Base-by-base conservation (phyloP, 805 yeast species). In the Wickerhamomyces queroliae region DNA sequence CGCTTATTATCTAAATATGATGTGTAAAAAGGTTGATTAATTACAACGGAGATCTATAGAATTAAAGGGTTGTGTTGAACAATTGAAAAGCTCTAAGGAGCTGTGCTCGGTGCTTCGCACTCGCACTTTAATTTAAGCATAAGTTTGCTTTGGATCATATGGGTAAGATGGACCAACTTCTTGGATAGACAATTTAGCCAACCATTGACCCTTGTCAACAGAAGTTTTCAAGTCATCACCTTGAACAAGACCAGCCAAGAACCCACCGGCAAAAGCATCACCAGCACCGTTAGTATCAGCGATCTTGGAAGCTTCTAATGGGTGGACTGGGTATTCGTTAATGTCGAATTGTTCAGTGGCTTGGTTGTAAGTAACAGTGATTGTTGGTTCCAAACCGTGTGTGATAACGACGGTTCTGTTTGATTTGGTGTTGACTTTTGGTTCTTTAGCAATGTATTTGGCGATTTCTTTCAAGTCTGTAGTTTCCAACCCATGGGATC, bases 211-310 rank as follows among this genome's bases (percentile, higher is more conserved):
- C 63, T 81, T 76, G 53, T 83, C 87, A 46, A 91, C 73, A 39
- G 75, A 56, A 31, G 80, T 70, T 49, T 74, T 70, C 41, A 88
- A 60, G 22, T 74, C 52, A 62, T 83, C 78, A 48, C 81, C 87
- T 63, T 80, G 68, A 41, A 88, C 95, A 50, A 90, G 68, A 42
- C 90, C 93, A 45, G 96, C 95, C 48, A 89, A 66, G 64, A 91
- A 90, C 43, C 98, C 98, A 56, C 93, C 95, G 41, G 97, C 98
- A 60, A 91, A 91, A 12, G 97, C 96, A 62, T 91, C 97, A 65
- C 98, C 98, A 35, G 98, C 98, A 70, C 99, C 99, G 70, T 91
- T 93, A 58, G 98, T 87, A 71, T 93, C 99, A 43, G 74, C 80
- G 44, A 93, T 74, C 64, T 82, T 72, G 34, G 73, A 65, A 33